Evolutionary conservation across 2,329 filamentous ascomycete genomes (phyloP).

Genomic region (Neofusicoccum umdonicola): DNA sequence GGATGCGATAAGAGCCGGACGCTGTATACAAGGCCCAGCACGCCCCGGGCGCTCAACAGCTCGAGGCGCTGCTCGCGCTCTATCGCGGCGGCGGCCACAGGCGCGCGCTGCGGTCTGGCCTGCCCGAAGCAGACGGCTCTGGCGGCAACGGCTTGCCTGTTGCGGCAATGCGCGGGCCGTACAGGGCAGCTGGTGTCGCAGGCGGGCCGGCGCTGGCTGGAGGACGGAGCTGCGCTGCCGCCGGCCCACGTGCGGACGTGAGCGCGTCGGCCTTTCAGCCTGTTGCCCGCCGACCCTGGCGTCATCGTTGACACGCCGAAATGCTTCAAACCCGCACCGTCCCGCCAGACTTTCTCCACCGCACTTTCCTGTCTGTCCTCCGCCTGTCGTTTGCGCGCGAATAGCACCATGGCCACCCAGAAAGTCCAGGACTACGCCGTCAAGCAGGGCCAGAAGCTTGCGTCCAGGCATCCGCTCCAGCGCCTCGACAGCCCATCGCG

Average conservation of each 20-base stretch:
- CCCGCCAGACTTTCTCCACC: not conserved
- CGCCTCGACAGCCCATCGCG: slow-evolving; percentile 64
- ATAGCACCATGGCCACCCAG: not conserved
- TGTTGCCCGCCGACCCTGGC: not conserved
- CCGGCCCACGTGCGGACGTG: not conserved
- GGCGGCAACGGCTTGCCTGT: not conserved
- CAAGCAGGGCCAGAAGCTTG: slow-evolving; percentile 21
- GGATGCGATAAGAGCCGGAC: not conserved
- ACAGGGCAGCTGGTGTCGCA: slow-evolving; percentile 1
- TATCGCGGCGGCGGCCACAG: not conserved
- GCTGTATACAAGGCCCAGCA: not conserved
- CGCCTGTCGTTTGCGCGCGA: not conserved
- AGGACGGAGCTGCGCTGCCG: not conserved
- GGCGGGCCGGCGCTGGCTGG: no score
- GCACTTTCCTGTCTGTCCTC: not conserved
- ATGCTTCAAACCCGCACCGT: not conserved
- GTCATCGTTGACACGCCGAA: not conserved
- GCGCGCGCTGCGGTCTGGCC: not conserved
- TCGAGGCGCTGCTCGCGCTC: no score
- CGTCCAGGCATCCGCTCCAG: slow-evolving; percentile 60
- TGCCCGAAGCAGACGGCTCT: not conserved
- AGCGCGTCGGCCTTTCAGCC: not conserved
- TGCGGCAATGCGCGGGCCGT: slow-evolving; percentile 8
- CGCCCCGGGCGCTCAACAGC: not conserved
- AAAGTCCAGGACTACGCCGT: not conserved